Evolutionary conservation across 768 basidiomycete species (phyloP).

Genomic region (Suillus occidentalis): DNA sequence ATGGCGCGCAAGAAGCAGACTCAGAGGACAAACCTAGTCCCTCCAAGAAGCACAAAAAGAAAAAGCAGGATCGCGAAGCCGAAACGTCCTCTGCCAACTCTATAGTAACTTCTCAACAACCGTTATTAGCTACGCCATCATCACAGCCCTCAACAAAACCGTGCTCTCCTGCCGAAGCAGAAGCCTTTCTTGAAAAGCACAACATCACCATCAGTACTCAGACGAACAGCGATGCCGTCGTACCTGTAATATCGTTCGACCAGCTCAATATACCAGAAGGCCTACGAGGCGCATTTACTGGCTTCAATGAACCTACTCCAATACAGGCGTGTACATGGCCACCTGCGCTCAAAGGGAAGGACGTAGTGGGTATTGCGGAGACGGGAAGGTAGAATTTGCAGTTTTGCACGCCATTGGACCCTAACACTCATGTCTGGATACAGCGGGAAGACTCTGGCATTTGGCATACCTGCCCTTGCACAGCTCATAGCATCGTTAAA

Average conservation of each 20-base stretch:
- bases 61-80: slow-evolving; percentile 19
- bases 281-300: slow-evolving; percentile 61
- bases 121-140: slow-evolving; percentile 17
- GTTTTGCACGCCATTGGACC: slow-evolving; percentile 2
- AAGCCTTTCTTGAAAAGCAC: slow-evolving; percentile 70
- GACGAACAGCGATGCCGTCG: slow-evolving; percentile 42
- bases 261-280: slow-evolving; percentile 66
- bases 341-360: slow-evolving; percentile 72
- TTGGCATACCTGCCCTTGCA: slow-evolving; percentile 87
- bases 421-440: slow-evolving; percentile 3
- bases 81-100: slow-evolving; percentile 7
- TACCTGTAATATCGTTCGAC: slow-evolving; percentile 74
- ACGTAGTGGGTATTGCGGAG: slow-evolving; percentile 95
- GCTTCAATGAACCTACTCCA: slow-evolving; percentile 87
- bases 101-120: slow-evolving; percentile 19
- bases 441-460: slow-evolving; percentile 95
- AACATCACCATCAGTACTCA: slow-evolving; percentile 69
- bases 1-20: slow-evolving; percentile 6
- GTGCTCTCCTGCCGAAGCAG: slow-evolving; percentile 43
- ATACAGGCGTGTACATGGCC: slow-evolving; percentile 98
- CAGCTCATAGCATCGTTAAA: slow-evolving; percentile 50
- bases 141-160: slow-evolving; percentile 23
- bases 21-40: slow-evolving; percentile 11
- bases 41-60: slow-evolving; percentile 29
- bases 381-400: slow-evolving; percentile 70